These are phyloP conservation scores for Pestalotiopsis sp. DNA, from an alignment of 2,329 filamentous ascomycete species.

Conservation along the genomic window DNA sequence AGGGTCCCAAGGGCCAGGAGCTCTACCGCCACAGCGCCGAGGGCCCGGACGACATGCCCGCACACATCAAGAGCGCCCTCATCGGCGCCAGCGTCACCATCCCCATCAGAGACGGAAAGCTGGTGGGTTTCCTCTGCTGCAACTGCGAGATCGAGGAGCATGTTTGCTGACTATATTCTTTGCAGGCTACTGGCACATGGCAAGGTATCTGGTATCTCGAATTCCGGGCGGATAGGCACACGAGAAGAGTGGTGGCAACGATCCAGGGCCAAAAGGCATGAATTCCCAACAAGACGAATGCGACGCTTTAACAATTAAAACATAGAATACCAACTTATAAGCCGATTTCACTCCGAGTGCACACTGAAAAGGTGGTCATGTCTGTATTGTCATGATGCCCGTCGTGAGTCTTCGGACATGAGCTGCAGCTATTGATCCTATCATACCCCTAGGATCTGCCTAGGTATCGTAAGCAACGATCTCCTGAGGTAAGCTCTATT, in stretches of 20 bases:
- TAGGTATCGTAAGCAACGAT: too few relatives aligned
- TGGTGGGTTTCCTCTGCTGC: conserved; percentile 49
- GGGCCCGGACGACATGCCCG: conserved; percentile 92
- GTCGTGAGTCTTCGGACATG: neutral
- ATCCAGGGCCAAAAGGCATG: conserved; percentile 81
- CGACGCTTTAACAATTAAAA: neutral
- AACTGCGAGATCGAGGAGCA: neutral
- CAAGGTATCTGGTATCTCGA: conserved; percentile 95
- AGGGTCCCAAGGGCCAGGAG: conserved; percentile 69
- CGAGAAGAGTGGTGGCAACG: conserved; percentile 83
- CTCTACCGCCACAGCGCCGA: conserved; percentile 88
- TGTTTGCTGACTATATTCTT: neutral
- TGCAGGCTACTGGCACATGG: conserved; percentile 68
- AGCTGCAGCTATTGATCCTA: neutral
- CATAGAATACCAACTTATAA: neutral
- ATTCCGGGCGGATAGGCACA: conserved; percentile 77
- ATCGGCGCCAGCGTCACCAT: conserved; percentile 88
- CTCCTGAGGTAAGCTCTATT: neutral
- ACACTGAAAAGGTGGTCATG: neutral
- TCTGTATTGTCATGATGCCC: neutral
- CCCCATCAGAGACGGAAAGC: conserved; percentile 82
- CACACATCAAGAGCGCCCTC: conserved; percentile 90
- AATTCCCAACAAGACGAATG: conserved; percentile 2
- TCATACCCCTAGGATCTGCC: neutral
- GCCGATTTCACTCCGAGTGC: neutral